phyloP scores from a whole-genome alignment of 331 rosid species.

The Prunus yedoensis region DNA sequence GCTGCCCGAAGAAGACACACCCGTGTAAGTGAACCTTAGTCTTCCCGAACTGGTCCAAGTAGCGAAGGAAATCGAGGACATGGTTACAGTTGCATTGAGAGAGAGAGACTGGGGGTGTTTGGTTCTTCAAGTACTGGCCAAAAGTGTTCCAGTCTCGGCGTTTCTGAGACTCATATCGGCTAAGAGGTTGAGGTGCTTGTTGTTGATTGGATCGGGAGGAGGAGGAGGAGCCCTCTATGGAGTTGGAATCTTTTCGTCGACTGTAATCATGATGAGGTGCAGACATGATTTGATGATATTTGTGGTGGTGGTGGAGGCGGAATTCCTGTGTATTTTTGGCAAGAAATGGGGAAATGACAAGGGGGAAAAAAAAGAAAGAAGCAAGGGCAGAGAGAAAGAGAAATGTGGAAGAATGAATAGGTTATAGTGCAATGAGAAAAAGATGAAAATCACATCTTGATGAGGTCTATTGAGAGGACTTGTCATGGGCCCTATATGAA shows the following conservation, averaged over 20 bases:
- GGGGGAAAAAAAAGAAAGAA: constrained; percentile 7
- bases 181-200: constrained; percentile 30
- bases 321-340: constrained; percentile 17
- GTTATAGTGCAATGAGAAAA: constrained; percentile 57
- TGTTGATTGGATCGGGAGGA: constrained; percentile 36
- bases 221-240: constrained; percentile 49
- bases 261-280: constrained; percentile 11
- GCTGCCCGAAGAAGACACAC: constrained; percentile 82
- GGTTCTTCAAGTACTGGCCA: constrained; percentile 75
- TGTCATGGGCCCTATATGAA: constrained; percentile 56
- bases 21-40: constrained; percentile 80
- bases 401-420: constrained; percentile 27
- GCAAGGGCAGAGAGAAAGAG: neutral
- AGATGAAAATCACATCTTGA: constrained; percentile 71
- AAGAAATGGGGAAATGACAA: constrained; percentile 22
- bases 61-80: constrained; percentile 78
- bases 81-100: constrained; percentile 79
- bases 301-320: neutral
- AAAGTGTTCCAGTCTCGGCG: constrained; percentile 91
- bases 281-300: neutral
- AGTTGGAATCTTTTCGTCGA: constrained; percentile 33
- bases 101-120: constrained; percentile 59
- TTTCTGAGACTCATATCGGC: constrained; percentile 87
- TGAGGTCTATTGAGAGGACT: constrained; percentile 74
- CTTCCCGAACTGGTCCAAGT: constrained; percentile 87